Conservation (phyloP, 2,329 filamentous ascomycete genomes). For the Uncinocarpus reesii region DNA sequence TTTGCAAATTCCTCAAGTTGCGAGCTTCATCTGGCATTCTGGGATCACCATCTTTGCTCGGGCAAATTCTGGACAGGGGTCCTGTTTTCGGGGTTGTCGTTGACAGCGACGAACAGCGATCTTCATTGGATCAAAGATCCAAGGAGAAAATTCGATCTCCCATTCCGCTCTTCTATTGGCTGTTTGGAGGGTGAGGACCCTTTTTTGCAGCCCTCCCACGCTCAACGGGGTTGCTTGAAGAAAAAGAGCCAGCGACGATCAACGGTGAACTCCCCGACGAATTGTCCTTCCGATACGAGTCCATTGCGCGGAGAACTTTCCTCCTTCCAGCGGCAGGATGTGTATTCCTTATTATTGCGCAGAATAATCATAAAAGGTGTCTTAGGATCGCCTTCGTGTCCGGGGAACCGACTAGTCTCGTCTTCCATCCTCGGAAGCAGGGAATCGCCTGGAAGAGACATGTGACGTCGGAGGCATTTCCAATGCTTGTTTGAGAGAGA, state of each 20-base stretch:
- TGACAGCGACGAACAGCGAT: slow-evolving; percentile 1
- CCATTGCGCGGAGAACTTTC: no score
- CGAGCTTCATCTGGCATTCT: background rate
- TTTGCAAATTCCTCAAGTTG: no score
- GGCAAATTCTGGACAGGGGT: slow-evolving; percentile 5
- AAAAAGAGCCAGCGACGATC: background rate
- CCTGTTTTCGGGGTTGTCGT: background rate
- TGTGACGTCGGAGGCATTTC: background rate
- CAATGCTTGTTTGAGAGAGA: no score
- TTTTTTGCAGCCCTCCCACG: background rate
- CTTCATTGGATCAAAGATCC: slow-evolving; percentile 1
- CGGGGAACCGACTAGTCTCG: background rate
- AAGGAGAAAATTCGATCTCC: background rate
- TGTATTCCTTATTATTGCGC: no score
- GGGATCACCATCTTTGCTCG: background rate
- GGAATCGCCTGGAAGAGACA: background rate
- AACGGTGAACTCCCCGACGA: no score
- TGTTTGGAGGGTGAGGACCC: background rate
- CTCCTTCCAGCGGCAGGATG: no score
- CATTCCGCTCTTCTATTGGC: background rate
- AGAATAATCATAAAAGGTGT: no score
- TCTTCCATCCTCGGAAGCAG: background rate
- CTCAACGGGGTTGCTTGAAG: background rate
- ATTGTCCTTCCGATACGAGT: no score
- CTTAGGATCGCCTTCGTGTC: background rate